Base-by-base conservation (phyloP, 2,329 filamentous ascomycete species). In the Talaromyces funiculosus region DNA sequence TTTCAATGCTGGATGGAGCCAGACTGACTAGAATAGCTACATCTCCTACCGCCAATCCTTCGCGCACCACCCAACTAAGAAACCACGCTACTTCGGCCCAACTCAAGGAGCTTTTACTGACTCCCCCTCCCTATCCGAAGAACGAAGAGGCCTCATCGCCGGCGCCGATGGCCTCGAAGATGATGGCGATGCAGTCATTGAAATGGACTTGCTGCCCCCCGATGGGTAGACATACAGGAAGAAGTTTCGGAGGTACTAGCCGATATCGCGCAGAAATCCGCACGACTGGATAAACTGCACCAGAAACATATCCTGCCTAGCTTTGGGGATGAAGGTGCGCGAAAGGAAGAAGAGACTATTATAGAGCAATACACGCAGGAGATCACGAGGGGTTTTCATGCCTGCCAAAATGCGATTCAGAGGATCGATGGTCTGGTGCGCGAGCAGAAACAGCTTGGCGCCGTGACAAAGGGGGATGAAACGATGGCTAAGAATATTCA, bases 21-120 rank as follows among this genome's bases (percentile, higher is more conserved):
- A 26, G 9, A 18, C 24, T 43, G 16, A 42, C n/a, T 29, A 14
- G 5, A 33, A 57, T 16, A 96, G 93, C 74, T 99, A 95, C 77
- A 94, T 99, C 75, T 97, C 94, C 77, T 99, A 97, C 82, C 92
- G 94, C 71, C 94, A 99, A 80, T 97, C 93, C 70, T 97, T 97
- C 78, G 86, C 92, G 69, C 94, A 97, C 77, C 92, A 97, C 74
- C 94, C 94, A 58, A 85, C 87, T 63, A 92, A 95, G 78, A 91
- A 92, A 78, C 86, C 86, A 67, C 87, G 87, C 69, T 89, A 89
- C 78, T 79, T 82, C 62, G 75, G 80, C 60, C 76, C 83, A 60
- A 76, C 81, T 68, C 82, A 84, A 80, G 83, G 82, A 45, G 42
- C 42, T 75, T 86, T 85, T 72, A 80, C 81, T 64, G 85, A 87